Evolutionary conservation across 768 basidiomycete genomes (phyloP).

Genomic region (Lactifluus piperatus): DNA sequence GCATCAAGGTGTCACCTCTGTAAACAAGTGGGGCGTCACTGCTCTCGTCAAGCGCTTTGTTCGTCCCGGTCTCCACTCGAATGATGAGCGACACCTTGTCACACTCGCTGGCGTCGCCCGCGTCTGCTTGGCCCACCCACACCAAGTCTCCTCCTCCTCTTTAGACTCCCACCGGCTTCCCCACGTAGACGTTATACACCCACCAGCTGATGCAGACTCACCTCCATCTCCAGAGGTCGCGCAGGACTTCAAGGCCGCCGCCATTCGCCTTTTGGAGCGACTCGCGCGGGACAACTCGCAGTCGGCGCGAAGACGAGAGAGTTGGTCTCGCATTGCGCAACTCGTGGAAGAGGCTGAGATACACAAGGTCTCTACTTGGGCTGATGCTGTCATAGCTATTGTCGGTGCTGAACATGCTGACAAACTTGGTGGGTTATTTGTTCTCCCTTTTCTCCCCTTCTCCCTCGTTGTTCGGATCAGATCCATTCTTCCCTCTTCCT

Average conservation of each 20-base stretch:
- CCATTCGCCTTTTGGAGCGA: slow-evolving; percentile 57
- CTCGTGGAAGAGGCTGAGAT: slow-evolving; percentile 69
- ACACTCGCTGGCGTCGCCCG: slow-evolving; percentile 67
- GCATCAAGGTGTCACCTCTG: slow-evolving; percentile 18
- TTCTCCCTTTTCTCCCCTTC: not conserved
- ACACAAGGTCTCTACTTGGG: slow-evolving; percentile 61
- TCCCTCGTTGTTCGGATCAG: not conserved
- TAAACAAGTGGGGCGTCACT: slow-evolving; percentile 56
- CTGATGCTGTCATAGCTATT: slow-evolving; percentile 62
- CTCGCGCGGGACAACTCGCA: slow-evolving; percentile 38
- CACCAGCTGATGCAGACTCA: slow-evolving; percentile 30
- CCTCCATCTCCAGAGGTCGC: slow-evolving; percentile 47
- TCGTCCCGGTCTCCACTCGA: slow-evolving; percentile 46
- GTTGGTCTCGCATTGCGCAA: slow-evolving; percentile 55
- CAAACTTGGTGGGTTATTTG: slow-evolving; percentile 49
- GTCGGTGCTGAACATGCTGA: slow-evolving; percentile 59
- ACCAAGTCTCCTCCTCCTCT: slow-evolving; percentile 23
- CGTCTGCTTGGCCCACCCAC: slow-evolving; percentile 39
- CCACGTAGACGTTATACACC: slow-evolving; percentile 23
- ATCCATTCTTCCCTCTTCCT: no score
- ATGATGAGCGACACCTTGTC: slow-evolving; percentile 56
- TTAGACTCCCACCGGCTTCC: slow-evolving; percentile 30
- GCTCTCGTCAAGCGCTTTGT: slow-evolving; percentile 66
- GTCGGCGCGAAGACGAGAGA: slow-evolving; percentile 45
- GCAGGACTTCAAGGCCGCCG: slow-evolving; percentile 61